These are phyloP conservation scores for Hericium alpestre DNA, from an alignment of 768 basidiomycete species.

Conservation along the genomic window DNA sequence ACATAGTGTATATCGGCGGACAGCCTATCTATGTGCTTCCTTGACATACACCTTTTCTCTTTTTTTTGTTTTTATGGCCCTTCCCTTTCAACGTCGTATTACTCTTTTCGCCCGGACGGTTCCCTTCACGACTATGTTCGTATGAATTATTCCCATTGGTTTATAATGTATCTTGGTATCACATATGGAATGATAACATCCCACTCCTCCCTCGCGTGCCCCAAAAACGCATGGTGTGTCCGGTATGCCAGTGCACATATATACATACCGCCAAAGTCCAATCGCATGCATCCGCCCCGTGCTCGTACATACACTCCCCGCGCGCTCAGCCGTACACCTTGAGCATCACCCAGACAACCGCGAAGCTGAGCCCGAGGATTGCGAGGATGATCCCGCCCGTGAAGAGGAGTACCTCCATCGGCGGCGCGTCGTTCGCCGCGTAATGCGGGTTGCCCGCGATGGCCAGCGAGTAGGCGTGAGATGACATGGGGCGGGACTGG, in stretches of 20 bases:
- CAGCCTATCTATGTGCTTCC: no score
- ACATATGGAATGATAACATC: neutral
- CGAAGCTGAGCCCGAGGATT: constrained; percentile 10
- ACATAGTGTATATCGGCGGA: no score
- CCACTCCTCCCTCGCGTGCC: no score
- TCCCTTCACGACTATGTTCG: neutral
- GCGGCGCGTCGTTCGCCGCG: constrained; percentile 12
- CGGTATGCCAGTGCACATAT: neutral
- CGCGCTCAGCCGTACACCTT: constrained; percentile 3
- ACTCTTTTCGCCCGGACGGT: neutral
- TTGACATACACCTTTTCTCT: no score
- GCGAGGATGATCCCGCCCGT: constrained; percentile 12
- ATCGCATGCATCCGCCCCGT: no score
- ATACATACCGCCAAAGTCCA: no score
- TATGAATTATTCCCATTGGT: neutral
- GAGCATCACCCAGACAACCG: constrained; percentile 11
- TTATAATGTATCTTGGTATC: neutral
- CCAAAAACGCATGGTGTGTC: neutral
- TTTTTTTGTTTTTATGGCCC: no score
- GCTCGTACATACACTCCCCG: neutral
- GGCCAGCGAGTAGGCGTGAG: no score
- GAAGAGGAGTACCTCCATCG: constrained; percentile 15
- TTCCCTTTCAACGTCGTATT: no score
- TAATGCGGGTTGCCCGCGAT: no score
- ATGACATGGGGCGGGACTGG: no score